Percentiles rank a stretch among this genome's conserved stretches.
Conservation (phyloP, 805 yeast species). For the Nakazawaea molendinolei region DNA sequence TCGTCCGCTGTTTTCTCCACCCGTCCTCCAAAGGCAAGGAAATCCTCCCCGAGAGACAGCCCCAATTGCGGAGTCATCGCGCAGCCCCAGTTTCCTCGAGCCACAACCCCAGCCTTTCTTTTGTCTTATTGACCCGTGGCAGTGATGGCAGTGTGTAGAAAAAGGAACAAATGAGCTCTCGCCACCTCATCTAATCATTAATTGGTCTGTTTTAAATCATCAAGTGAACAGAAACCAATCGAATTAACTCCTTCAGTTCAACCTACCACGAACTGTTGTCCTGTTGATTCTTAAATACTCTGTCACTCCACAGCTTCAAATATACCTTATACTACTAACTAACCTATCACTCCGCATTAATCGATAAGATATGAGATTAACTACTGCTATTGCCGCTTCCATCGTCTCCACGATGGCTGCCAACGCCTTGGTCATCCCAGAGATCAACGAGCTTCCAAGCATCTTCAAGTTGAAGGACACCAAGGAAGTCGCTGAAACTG, state of each 20-base stretch:
- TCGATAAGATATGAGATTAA: constrained; percentile 16
- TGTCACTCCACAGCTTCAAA: background rate
- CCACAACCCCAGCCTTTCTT: too few relatives aligned
- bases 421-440: constrained; percentile 58
- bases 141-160: background rate
- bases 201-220: too few relatives aligned
- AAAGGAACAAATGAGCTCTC: constrained; percentile 2
- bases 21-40: too few relatives aligned
- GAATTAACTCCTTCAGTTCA: too few relatives aligned
- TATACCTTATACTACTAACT: background rate
- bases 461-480: constrained; percentile 11
- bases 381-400: constrained; percentile 20
- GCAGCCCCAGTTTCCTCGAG: too few relatives aligned
- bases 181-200: constrained; percentile 6
- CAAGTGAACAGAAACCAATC: too few relatives aligned
- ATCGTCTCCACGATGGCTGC: constrained; percentile 26
- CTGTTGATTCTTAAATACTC: too few relatives aligned
- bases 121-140: background rate
- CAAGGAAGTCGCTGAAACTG: constrained; percentile 25
- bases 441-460: constrained; percentile 17
- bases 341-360: too few relatives aligned
- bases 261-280: too few relatives aligned
- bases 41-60: too few relatives aligned
- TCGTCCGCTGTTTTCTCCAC: too few relatives aligned
- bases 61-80: too few relatives aligned